These are phyloP conservation scores for Lithocarpus polystachyus DNA, from an alignment of 306 rosid genomes.

Conservation along the genomic window DNA sequence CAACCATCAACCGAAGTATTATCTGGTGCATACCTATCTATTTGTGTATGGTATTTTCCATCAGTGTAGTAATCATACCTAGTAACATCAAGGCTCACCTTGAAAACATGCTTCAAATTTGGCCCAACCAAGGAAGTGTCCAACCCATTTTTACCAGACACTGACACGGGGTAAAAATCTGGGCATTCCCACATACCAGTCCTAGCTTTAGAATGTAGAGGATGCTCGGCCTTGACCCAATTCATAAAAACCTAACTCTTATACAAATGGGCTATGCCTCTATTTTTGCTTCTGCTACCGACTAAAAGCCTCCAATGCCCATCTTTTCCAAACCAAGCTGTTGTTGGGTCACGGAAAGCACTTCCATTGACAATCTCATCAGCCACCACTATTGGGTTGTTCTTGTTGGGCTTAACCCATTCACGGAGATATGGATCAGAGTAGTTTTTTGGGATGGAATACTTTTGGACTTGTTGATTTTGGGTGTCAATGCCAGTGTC, in stretches of 20 bases:
- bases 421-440: slow-evolving; percentile 60
- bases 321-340: slow-evolving; percentile 50
- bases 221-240: slow-evolving; percentile 67
- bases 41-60: slow-evolving; percentile 38
- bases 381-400: slow-evolving; percentile 51
- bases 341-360: slow-evolving; percentile 77
- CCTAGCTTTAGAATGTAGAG: slow-evolving; percentile 46
- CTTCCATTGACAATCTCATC: slow-evolving; percentile 27
- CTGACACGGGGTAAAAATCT: slow-evolving; percentile 67
- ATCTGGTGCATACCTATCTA: slow-evolving; percentile 61
- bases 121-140: slow-evolving; percentile 42
- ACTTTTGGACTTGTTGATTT: slow-evolving; percentile 57
- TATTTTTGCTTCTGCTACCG: slow-evolving; percentile 41
- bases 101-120: slow-evolving; percentile 55
- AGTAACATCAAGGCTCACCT: slow-evolving; percentile 72
- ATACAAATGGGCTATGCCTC: slow-evolving; percentile 65
- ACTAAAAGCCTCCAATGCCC: slow-evolving; percentile 70
- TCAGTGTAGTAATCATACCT: slow-evolving; percentile 75
- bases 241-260: slow-evolving; percentile 52
- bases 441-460: slow-evolving; percentile 49
- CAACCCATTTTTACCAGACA: slow-evolving; percentile 35
- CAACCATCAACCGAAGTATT: slow-evolving; percentile 62
- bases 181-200: slow-evolving; percentile 97
- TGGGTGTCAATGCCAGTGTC: slow-evolving; percentile 64
- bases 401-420: slow-evolving; percentile 59